phyloP scores from a whole-genome alignment of 2,329 filamentous ascomycete genomes.

The Alternaria incomplexa region DNA sequence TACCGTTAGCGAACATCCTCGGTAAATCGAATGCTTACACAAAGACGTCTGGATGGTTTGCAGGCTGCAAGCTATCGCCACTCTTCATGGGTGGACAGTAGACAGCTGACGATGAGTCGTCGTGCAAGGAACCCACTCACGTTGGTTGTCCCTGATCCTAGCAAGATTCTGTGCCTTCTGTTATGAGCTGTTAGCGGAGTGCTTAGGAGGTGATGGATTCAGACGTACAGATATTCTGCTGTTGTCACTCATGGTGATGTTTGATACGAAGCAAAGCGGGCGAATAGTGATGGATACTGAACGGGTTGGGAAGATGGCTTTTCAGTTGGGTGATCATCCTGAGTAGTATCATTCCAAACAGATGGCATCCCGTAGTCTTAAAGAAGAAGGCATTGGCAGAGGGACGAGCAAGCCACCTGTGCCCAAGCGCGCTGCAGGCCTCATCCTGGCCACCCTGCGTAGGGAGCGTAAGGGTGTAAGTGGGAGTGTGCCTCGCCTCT shows the following conservation, averaged over 20 bases:
- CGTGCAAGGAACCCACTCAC: conserved; percentile 27
- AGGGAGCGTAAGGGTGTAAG: conserved; percentile 22
- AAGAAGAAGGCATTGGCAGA: conserved; percentile 19
- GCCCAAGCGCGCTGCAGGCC: conserved; percentile 13
- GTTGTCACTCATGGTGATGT: conserved; percentile 38
- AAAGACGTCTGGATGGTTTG: neutral
- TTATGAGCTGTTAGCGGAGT: conserved; percentile 12
- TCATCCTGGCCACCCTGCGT: conserved; percentile 27
- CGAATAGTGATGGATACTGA: conserved; percentile 12
- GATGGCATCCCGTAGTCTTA: conserved; percentile 35
- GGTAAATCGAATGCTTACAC: neutral
- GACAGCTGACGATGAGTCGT: neutral
- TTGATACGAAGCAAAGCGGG: conserved; percentile 9
- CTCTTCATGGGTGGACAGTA: neutral
- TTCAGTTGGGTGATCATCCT: conserved; percentile 25
- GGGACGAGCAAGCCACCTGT: conserved; percentile 32
- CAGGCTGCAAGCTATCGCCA: neutral
- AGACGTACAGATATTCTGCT: conserved; percentile 27
- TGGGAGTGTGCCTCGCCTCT: conserved; percentile 18
- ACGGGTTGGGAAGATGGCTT: conserved; percentile 19
- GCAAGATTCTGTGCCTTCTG: conserved; percentile 54
- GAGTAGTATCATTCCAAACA: conserved; percentile 23
- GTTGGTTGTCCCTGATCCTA: conserved; percentile 77
- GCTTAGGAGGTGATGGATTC: neutral
- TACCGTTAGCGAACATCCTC: conserved; percentile 10